Evolutionary conservation across 768 basidiomycete genomes (phyloP), one percentile per base, ranked within the genome.

Genomic region (Cystofilobasidium capitatum): DNA sequence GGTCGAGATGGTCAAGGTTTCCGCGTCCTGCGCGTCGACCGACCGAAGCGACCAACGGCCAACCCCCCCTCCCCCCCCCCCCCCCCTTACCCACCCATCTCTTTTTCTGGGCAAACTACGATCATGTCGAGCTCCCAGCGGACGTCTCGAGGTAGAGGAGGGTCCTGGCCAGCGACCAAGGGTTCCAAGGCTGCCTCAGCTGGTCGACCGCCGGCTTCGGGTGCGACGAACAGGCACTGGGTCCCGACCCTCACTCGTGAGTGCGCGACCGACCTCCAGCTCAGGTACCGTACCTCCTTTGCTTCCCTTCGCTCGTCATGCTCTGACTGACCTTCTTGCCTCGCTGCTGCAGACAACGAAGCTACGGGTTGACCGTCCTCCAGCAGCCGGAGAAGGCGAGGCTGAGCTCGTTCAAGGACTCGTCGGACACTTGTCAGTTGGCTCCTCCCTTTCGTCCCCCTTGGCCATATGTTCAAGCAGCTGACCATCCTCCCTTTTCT

Each of bases 361-460:
- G 14, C 14, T 55, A 55, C 17, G 29, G 29, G 4, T 31, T 55
- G 7, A 22, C 51, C 29, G n/a, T 55, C 29, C 51, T 31, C 10
- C 51, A 55, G 31, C 51, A 55, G 51, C 51, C 51, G 29, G 51
- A 55, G 31, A 55, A 55, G 31, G 51, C 51, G 5, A 16, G 51
- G 51, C 51, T 55, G 51, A 55, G 51, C 51, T 55, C 51, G 29
- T 55, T 55, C 51, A 55, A 55, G 51, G 51, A 55, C 51, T 55
- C 51, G 51, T 55, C 51, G 16, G 51, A 55, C 31, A 55, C 51
- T 17, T 55, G 51, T 55, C 29, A 29, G n/a, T n/a, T n/a, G n/a
- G 51, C 49, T 24, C 20, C 22, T 49, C 47, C 47, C 47, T 49
- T 49, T 16, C 20, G 8, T 16, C 47, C 12, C 12, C 20, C 47